phyloP scores from a whole-genome alignment of 2,329 filamentous ascomycete species.

The Hysterium pulicare region DNA sequence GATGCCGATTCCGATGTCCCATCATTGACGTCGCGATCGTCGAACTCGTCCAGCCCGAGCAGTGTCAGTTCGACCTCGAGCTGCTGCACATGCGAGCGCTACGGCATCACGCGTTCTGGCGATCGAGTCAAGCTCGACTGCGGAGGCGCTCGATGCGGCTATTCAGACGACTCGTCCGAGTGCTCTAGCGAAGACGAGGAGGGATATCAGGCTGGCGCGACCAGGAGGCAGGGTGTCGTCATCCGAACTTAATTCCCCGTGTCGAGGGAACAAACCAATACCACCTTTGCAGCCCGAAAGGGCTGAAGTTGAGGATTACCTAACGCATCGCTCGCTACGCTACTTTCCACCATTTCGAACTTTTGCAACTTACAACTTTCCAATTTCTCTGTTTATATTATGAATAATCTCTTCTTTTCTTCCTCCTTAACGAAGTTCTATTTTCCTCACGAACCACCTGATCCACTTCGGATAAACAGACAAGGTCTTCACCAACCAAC shows the following conservation, averaged over 20 bases:
- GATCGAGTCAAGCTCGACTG: slow-evolving; percentile 96
- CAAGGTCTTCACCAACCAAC: too few species aligned
- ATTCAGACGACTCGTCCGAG: slow-evolving; percentile 65
- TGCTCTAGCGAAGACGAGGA: slow-evolving; percentile 71
- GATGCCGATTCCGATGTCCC: slow-evolving; percentile 60
- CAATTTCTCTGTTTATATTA: slow-evolving; percentile 7
- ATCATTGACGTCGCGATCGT: slow-evolving; percentile 73
- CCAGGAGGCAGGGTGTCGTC: slow-evolving; percentile 46
- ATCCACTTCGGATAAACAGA: too few species aligned
- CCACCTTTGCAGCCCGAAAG: too few species aligned
- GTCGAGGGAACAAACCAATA: too few species aligned
- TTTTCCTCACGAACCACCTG: too few species aligned
- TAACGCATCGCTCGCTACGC: too few species aligned
- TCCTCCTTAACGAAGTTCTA: too few species aligned
- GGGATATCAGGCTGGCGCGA: slow-evolving; percentile 52
- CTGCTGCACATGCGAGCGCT: slow-evolving; percentile 90
- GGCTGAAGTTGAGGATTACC: neutral
- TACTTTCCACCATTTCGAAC: too few species aligned
- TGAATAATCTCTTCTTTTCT: slow-evolving; percentile 4
- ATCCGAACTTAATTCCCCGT: slow-evolving; percentile 37
- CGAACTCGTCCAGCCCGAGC: slow-evolving; percentile 65
- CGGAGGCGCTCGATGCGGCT: slow-evolving; percentile 82
- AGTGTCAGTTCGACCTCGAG: slow-evolving; percentile 53
- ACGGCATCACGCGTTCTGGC: slow-evolving; percentile 90
- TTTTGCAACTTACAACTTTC: neutral